phyloP scores from a whole-genome alignment of 495 filamentous ascomycete genomes.

The Amorphotheca resinae region DNA sequence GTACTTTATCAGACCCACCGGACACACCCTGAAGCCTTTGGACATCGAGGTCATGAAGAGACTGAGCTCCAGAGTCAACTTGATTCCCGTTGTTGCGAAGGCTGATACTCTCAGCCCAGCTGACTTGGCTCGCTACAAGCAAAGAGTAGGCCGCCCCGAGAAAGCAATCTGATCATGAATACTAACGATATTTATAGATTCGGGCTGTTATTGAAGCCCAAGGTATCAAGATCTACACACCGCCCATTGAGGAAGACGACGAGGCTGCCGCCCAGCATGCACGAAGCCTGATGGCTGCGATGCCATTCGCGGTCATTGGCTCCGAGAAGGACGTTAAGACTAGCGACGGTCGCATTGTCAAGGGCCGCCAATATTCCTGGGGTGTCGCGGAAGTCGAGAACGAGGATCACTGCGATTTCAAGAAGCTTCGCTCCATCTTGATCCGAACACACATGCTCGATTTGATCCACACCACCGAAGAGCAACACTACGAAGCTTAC shows the following conservation, averaged over 20 bases:
- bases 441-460: slow-evolving; percentile 99
- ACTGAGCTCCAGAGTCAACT: slow-evolving; percentile 89
- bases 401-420: slow-evolving; percentile 99
- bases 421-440: slow-evolving; percentile 96
- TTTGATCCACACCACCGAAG: slow-evolving; percentile 97
- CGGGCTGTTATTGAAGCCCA: slow-evolving; percentile 92
- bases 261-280: slow-evolving; percentile 91
- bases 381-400: slow-evolving; percentile 99
- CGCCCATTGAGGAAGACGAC: slow-evolving; percentile 94
- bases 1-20: slow-evolving; percentile 97
- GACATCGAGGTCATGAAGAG: slow-evolving; percentile 99
- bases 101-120: slow-evolving; percentile 90
- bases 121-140: slow-evolving; percentile 86
- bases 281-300: slow-evolving; percentile 82
- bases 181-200: slow-evolving; percentile 43
- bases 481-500: slow-evolving; percentile 98
- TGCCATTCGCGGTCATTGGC: slow-evolving; percentile 98
- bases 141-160: slow-evolving; percentile 49
- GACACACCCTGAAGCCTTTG: slow-evolving; percentile 94
- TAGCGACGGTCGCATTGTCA: slow-evolving; percentile 85
- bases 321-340: slow-evolving; percentile 99
- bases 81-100: slow-evolving; percentile 97
- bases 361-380: slow-evolving; percentile 98
- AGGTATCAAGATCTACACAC: slow-evolving; percentile 98
- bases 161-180: neutral